Conservation (phyloP, 2,329 filamentous ascomycete species). For the Colletotrichum tabaci region DNA sequence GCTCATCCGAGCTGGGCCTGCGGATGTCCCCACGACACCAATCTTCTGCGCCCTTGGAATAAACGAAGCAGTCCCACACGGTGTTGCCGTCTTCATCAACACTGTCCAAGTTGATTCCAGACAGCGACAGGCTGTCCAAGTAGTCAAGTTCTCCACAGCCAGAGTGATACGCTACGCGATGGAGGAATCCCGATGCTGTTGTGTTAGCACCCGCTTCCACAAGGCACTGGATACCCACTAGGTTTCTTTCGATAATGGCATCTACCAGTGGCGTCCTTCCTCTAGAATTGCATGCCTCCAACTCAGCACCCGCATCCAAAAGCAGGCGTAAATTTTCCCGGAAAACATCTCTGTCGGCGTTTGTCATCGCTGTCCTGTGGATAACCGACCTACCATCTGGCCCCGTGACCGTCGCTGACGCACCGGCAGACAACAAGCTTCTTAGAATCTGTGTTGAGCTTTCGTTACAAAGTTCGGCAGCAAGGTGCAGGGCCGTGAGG, state of each 20-base stretch:
- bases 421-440: background rate
- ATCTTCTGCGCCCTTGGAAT: rapidly evolving
- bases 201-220: background rate
- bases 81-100: rapidly evolving
- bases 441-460: background rate
- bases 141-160: rapidly evolving
- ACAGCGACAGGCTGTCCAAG: background rate
- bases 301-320: background rate
- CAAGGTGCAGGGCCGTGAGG: background rate
- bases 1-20: background rate
- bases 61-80: background rate
- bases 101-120: rapidly evolving
- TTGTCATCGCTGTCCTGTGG: rapidly evolving
- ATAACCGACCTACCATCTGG: rapidly evolving
- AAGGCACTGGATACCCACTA: background rate
- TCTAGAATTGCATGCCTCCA: rapidly evolving
- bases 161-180: rapidly evolving
- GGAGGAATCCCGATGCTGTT: rapidly evolving
- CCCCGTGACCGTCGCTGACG: background rate
- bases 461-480: rapidly evolving
- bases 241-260: rapidly evolving
- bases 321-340: background rate
- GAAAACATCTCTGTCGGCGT: rapidly evolving
- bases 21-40: rapidly evolving
- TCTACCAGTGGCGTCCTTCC: rapidly evolving